Percentiles rank a stretch among this genome's conserved stretches.
Conservation (phyloP, 2,329 filamentous ascomycete genomes). For the Diaporthe sp. region DNA sequence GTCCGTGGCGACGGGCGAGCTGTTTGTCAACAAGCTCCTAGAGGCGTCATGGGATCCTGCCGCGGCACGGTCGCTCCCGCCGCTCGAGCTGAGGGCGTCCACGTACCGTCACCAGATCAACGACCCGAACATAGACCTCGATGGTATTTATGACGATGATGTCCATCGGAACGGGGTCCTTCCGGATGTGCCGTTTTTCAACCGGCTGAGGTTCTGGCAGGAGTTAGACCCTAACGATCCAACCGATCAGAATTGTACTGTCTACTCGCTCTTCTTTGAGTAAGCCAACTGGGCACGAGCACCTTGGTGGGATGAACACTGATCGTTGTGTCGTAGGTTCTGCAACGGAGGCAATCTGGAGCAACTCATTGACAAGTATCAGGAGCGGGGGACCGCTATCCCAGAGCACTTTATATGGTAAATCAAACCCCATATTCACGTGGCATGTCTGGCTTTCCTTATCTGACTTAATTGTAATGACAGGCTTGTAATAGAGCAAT, state of each 20-base stretch:
- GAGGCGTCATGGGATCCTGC: neutral
- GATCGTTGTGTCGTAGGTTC: slow-evolving; percentile 2
- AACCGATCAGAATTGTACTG: neutral
- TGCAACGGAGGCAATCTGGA: neutral
- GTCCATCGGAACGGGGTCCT: neutral
- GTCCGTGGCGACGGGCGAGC: neutral
- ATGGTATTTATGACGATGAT: neutral
- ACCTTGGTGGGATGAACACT: neutral
- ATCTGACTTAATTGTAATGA: neutral
- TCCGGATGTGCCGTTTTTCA: neutral
- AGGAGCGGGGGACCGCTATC: neutral
- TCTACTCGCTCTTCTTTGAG: slow-evolving; percentile 11
- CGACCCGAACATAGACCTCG: neutral
- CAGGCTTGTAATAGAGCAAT: slow-evolving; percentile 10
- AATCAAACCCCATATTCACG: neutral
- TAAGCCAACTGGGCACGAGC: neutral
- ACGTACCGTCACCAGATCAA: neutral
- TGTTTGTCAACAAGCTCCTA: neutral
- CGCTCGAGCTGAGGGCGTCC: slow-evolving; percentile 4
- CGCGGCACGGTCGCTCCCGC: neutral
- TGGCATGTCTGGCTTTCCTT: neutral
- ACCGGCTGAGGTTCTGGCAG: slow-evolving; percentile 13
- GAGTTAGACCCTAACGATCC: neutral
- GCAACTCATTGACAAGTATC: neutral
- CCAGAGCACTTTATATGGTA: slow-evolving; percentile 11